These are phyloP conservation scores for Platanthera guangdongensis DNA, from an alignment of 106 monocot genomes.

Conservation along the genomic window DNA sequence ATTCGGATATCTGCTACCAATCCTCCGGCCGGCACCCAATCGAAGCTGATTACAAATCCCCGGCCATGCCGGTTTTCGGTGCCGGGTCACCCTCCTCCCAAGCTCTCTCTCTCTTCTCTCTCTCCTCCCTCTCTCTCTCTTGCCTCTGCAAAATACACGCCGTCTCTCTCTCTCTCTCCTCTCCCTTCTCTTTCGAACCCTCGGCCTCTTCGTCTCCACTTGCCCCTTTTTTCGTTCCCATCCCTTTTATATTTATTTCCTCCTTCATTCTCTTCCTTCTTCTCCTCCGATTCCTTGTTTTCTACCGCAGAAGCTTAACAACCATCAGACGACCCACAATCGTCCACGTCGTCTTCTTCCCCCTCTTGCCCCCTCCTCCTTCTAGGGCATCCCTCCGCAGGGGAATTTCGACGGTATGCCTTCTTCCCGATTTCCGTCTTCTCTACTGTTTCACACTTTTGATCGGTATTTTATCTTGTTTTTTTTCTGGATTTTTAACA, in stretches of 20 bases:
- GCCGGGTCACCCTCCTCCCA: constrained; percentile 14
- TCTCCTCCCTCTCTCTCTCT: background rate
- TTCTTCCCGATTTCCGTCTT: background rate
- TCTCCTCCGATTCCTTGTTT: constrained; percentile 12
- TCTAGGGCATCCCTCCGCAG: constrained; percentile 10
- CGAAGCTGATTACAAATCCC: background rate
- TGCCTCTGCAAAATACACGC: background rate
- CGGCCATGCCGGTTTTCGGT: constrained; percentile 9
- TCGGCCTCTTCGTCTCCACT: constrained; percentile 6
- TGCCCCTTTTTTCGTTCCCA: constrained; percentile 2
- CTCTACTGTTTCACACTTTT: constrained; percentile 9
- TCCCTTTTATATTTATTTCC: constrained; percentile 12
- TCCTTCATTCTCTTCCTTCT: constrained; percentile 3
- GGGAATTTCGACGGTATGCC: background rate
- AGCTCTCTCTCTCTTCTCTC: background rate
- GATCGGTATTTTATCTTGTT: background rate
- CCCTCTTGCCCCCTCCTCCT: constrained; percentile 6
- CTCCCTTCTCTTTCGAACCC: background rate
- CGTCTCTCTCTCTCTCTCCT: background rate
- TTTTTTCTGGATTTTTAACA: background rate
- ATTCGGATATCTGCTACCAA: background rate
- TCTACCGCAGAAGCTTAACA: constrained; percentile 1
- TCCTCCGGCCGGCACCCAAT: background rate
- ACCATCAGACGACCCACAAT: constrained; percentile 36
- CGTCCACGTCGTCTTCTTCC: constrained; percentile 39